Evolutionary conservation across 225 moss, liverwort and hornwort genomes (phyloP).

Genomic region (Ulota crispa): DNA sequence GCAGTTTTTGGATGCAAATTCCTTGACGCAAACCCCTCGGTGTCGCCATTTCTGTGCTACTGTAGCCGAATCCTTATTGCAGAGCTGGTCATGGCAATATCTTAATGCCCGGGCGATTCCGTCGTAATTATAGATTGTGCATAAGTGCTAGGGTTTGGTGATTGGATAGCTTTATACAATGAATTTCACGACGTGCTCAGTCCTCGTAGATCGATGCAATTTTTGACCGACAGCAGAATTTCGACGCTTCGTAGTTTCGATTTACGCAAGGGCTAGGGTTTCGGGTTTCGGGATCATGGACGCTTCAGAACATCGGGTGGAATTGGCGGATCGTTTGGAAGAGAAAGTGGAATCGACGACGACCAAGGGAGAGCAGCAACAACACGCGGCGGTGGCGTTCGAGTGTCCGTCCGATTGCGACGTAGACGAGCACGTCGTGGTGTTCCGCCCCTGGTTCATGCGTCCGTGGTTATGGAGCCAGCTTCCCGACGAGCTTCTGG

Average conservation of each 20-base stretch:
- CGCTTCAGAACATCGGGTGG: not conserved
- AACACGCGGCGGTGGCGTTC: conserved; percentile 25
- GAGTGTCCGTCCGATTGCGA: conserved; percentile 24
- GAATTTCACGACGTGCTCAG: not conserved
- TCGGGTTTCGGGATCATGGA: conserved; percentile 7
- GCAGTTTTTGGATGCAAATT: not conserved
- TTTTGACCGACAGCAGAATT: not conserved
- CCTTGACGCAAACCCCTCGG: not conserved
- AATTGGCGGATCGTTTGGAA: not conserved
- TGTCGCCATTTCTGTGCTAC: not conserved
- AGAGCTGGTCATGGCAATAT: not conserved
- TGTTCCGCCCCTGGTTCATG: conserved; percentile 42
- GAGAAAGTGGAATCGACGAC: not conserved
- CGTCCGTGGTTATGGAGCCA: conserved; percentile 39
- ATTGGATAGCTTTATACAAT: not conserved
- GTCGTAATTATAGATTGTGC: not conserved
- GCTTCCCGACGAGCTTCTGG: conserved; percentile 40
- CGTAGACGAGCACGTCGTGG: not conserved
- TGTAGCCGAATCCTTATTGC: not conserved
- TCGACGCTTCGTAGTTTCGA: not conserved
- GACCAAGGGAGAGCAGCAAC: not conserved
- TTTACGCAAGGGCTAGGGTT: not conserved
- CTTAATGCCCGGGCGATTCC: not conserved
- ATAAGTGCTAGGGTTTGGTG: not conserved
- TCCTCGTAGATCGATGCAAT: not conserved